phyloP scores from a whole-genome alignment of 345 rosid species.

The Laguncularia racemosa region DNA sequence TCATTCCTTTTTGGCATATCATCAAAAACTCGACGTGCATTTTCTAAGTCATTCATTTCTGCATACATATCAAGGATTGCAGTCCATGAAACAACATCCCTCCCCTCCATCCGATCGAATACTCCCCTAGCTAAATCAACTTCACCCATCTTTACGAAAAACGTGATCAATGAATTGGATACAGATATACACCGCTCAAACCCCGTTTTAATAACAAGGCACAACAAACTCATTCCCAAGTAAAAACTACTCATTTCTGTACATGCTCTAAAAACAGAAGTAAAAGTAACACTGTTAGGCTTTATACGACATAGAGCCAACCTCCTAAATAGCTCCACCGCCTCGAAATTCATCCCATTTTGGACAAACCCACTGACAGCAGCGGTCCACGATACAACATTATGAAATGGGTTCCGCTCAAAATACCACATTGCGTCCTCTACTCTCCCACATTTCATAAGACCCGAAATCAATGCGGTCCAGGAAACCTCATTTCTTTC shows the following conservation, averaged over 20 bases:
- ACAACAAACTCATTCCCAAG: slow-evolving; percentile 33
- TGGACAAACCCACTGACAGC: slow-evolving; percentile 44
- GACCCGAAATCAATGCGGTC: slow-evolving; percentile 47
- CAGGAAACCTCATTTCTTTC: slow-evolving; percentile 46
- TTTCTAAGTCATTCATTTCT: slow-evolving; percentile 32
- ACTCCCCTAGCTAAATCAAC: slow-evolving; percentile 26
- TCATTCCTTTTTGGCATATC: slow-evolving; percentile 52
- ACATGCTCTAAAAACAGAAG: slow-evolving; percentile 39
- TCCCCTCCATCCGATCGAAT: slow-evolving; percentile 38
- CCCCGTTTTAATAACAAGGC: slow-evolving; percentile 40
- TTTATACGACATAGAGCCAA: slow-evolving; percentile 32
- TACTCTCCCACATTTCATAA: slow-evolving; percentile 42
- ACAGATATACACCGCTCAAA: slow-evolving; percentile 31
- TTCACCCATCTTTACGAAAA: slow-evolving; percentile 41
- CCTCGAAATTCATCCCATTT: slow-evolving; percentile 34
- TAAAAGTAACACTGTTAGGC: slow-evolving; percentile 45
- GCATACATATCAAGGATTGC: slow-evolving; percentile 42
- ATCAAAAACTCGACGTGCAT: slow-evolving; percentile 42
- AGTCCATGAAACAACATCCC: slow-evolving; percentile 59
- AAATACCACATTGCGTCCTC: slow-evolving; percentile 44
- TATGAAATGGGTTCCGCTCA: slow-evolving; percentile 42
- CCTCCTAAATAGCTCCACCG: slow-evolving; percentile 32
- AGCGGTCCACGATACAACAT: slow-evolving; percentile 48
- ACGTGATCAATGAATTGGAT: slow-evolving; percentile 44
- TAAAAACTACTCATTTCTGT: slow-evolving; percentile 19